phyloP scores from a whole-genome alignment of 2,329 filamentous ascomycete species.

The Exophiala spinifera region DNA sequence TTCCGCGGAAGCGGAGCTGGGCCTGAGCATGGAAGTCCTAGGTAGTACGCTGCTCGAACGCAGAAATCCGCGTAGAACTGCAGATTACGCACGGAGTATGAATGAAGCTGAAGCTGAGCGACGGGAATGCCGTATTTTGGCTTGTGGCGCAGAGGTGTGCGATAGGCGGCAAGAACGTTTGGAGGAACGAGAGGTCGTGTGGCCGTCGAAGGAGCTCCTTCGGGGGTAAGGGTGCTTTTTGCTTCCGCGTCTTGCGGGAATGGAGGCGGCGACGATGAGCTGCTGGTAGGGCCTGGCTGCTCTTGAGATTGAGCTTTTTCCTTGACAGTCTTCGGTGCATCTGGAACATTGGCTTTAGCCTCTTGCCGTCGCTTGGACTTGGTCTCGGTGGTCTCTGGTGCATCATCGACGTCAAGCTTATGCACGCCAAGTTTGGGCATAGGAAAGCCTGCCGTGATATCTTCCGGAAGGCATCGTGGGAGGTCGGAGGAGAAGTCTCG shows the following conservation, averaged over 20 bases:
- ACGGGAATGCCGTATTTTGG: constrained; percentile 74
- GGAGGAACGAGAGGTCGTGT: constrained; percentile 21
- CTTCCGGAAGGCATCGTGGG: constrained; percentile 6
- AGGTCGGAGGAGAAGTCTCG: constrained; percentile 12
- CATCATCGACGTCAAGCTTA: constrained; percentile 11
- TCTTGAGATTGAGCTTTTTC: background rate
- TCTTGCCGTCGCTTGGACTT: background rate
- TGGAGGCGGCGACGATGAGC: background rate
- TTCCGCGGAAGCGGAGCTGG: constrained; percentile 83
- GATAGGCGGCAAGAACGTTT: constrained; percentile 62
- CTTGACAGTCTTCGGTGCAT: background rate
- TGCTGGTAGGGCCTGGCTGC: background rate
- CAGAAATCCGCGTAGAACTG: constrained; percentile 96
- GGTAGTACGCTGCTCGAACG: constrained; percentile 88
- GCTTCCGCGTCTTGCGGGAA: background rate
- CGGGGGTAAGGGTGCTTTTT: background rate
- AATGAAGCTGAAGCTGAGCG: constrained; percentile 89
- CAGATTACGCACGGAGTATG: constrained; percentile 83
- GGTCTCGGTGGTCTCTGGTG: background rate
- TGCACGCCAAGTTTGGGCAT: constrained; percentile 17
- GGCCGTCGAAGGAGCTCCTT: background rate
- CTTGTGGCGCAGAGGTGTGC: constrained; percentile 72
- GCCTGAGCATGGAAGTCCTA: constrained; percentile 79
- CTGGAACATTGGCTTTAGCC: background rate
- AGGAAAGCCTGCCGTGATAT: constrained; percentile 24